Base-by-base conservation (phyloP, 306 rosid species). In the Pueraria montana region DNA sequence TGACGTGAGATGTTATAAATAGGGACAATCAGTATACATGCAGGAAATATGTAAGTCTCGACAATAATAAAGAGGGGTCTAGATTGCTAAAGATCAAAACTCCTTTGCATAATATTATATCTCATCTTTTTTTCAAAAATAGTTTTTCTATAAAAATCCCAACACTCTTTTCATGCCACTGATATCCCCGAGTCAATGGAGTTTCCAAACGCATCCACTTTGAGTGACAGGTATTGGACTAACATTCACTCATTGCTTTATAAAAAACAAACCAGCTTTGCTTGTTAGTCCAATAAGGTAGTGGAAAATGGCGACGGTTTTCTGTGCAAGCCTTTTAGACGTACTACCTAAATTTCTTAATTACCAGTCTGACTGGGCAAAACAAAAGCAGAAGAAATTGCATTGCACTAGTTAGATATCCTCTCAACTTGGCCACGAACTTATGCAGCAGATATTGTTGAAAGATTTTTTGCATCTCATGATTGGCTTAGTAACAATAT, bases 171-270 rank as follows among this genome's bases (percentile, higher is more conserved):
- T 72, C 53, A 48, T 70, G 50, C 59, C 67, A 18, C 65, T 72
- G 20, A 23, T 16, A 24, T 80, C 63, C 63, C 38, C 40, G 27
- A 45, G 18, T 34, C 50, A 45, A 34, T 74, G 78, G 78, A 30
- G 65, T n/a, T 74, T 74, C 46, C 16, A 74, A 74, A 34, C 17
- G 32, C 65, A 50, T 80, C 56, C 64, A 70, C 52, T 72, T 46
- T 72, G 73, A 36, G 13, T 13, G 42, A 11, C 7, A 24, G n/a
- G 62, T 52, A 20, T 18, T 55, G 27, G 62, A 55, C 62, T 55
- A 55, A 55, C 62, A 20, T 20, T 55, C 62, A 20, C 8, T 55
- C 12, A 55, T 20, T 55, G 62, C 62, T 55, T 55, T 55, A 55
- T 55, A 18, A 20, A 55, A 24, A 52, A 59, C 5, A 24, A 52